Base-by-base conservation (phyloP, 2,329 filamentous ascomycete genomes). In the Alternaria burnsii region DNA sequence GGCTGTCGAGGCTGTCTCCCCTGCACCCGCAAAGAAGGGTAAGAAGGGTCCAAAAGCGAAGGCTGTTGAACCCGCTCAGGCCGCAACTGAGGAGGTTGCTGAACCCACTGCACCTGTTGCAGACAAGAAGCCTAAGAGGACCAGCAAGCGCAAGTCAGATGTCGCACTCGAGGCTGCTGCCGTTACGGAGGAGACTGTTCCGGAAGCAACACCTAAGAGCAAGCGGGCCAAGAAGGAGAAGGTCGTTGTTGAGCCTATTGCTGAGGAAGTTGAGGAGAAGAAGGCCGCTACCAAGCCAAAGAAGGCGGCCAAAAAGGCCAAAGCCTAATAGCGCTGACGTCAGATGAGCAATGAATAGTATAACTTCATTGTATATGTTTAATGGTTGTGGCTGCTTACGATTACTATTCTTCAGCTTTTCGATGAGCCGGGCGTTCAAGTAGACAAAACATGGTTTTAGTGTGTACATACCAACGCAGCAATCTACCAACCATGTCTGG, bases 231-330 rank as follows among this genome's bases (percentile, higher is more conserved):
- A 72, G 62, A 71, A 73, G 43, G 67, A 62, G 32, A 38, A 40
- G 28, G 34, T 36, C 28, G 46, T 50, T 22, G 66, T 65, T 20
- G 67, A 59, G 10, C 48, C 55, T 5, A 58, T 59, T n/a, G 63
- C 32, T 6, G 70, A 65, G n/a, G 60, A 58, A 12, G 54, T 61
- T 8, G 51, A 62, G 28, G 67, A 68, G n/a, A 70, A 72, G 63
- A 70, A 73, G 66, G 20, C 26, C 6, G 42, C 42, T 8, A 22
- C 47, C 14, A 61, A 68, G 58, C 47, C 66, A 1, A 73, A 71
- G 67, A 75, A 75, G 18, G 38, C 18, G 57, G 62, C 68, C 9
- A 76, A 71, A 67, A 74, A 74, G 59, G 59, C 57, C 8, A 72
- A 74, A 55, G 68, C 68, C 51, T 70, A 46, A 65, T 34, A 16